Evolutionary conservation across 805 yeast genomes (phyloP).

Genomic region (Nakazawaea siamensis): DNA sequence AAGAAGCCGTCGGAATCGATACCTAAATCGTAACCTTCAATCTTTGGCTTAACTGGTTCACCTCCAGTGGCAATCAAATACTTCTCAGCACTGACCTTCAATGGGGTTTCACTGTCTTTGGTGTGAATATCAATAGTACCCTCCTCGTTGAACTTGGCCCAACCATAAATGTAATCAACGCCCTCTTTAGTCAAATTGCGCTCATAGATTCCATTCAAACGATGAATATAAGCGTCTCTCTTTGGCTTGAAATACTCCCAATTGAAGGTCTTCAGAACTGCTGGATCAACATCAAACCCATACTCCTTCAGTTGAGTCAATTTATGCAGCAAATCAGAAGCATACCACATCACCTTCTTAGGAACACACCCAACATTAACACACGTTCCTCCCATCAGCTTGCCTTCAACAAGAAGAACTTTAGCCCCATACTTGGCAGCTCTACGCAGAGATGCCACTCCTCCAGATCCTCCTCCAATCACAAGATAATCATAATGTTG

Average conservation of each 20-base stretch:
- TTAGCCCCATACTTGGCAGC: slow-evolving; percentile 94
- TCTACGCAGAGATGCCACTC: slow-evolving; percentile 96
- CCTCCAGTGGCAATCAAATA: slow-evolving; percentile 94
- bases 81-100: slow-evolving; percentile 67
- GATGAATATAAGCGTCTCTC: slow-evolving; percentile 83
- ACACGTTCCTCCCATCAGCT: slow-evolving; percentile 93
- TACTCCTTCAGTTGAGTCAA: slow-evolving; percentile 71
- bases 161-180: slow-evolving; percentile 81
- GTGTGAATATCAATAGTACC: slow-evolving; percentile 75
- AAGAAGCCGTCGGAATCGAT: slow-evolving; percentile 90
- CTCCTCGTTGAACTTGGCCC: slow-evolving; percentile 64
- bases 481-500: slow-evolving; percentile 83
- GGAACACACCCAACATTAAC: slow-evolving; percentile 99
- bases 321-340: slow-evolving; percentile 79
- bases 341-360: slow-evolving; percentile 98
- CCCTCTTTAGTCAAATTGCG: slow-evolving; percentile 81
- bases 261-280: slow-evolving; percentile 56
- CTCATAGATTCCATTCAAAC: slow-evolving; percentile 91
- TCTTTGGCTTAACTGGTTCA: slow-evolving; percentile 59
- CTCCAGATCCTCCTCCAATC: slow-evolving; percentile 99
- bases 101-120: slow-evolving; percentile 48
- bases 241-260: slow-evolving; percentile 79
- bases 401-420: slow-evolving; percentile 72
- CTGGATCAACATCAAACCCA: slow-evolving; percentile 59
- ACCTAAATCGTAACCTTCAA: slow-evolving; percentile 80